phyloP scores from a whole-genome alignment of 2,329 filamentous ascomycete species.

The Neonectria hederae region DNA sequence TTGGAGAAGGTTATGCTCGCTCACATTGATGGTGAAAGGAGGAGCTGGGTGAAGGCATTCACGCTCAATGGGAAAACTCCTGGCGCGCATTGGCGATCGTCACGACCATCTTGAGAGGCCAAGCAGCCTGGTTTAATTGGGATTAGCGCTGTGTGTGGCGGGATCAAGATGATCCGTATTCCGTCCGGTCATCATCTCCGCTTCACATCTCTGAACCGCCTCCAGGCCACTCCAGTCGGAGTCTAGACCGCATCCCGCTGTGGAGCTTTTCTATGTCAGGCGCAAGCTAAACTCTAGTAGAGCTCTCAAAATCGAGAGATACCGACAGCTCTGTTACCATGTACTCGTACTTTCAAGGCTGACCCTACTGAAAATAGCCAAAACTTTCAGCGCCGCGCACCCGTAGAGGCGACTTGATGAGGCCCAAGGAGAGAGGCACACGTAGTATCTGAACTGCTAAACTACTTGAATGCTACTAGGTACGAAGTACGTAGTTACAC shows the following conservation, averaged over 20 bases:
- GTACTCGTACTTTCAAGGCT: too few species aligned
- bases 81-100: conserved; percentile 36
- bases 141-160: conserved; percentile 25
- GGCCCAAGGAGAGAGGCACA: too few species aligned
- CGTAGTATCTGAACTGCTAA: too few species aligned
- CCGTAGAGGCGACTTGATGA: too few species aligned
- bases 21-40: conserved; percentile 37
- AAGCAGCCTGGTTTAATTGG: conserved; percentile 24
- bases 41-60: conserved; percentile 29
- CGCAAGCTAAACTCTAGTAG: too few species aligned
- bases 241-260: not conserved
- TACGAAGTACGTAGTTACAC: too few species aligned
- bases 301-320: not conserved
- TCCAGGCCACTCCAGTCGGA: not conserved
- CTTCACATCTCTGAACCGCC: not conserved
- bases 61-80: conserved; percentile 41
- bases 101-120: conserved; percentile 26
- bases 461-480: too few species aligned
- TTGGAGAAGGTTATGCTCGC: conserved; percentile 24
- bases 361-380: too few species aligned
- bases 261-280: not conserved
- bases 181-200: not conserved
- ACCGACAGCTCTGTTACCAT: too few species aligned
- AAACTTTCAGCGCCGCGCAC: too few species aligned
- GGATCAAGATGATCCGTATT: conserved; percentile 32